These are phyloP conservation scores for Nicotiana noctiflora DNA, from an alignment of 257 asterid genomes.

Conservation along the genomic window DNA sequence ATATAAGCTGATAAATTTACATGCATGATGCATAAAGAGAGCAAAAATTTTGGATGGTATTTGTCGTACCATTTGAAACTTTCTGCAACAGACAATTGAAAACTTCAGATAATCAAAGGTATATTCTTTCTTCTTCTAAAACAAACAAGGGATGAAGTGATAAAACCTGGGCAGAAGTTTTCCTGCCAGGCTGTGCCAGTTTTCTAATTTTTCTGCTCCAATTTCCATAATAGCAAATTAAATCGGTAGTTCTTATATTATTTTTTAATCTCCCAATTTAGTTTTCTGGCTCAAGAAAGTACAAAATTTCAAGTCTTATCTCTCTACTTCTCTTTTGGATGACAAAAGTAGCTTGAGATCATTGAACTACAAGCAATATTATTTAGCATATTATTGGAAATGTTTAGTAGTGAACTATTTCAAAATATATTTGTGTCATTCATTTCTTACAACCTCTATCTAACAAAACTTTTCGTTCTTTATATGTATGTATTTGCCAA, in stretches of 20 bases:
- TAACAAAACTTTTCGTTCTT: neutral
- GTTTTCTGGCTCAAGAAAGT: neutral
- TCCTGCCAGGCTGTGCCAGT: neutral
- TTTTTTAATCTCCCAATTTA: too few species aligned
- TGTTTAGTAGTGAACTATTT: neutral
- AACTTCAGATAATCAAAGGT: too few species aligned
- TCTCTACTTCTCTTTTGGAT: neutral
- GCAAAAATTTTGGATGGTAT: too few species aligned
- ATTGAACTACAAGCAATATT: neutral
- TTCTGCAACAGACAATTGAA: too few species aligned
- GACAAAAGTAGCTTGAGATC: neutral
- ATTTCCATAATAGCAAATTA: too few species aligned
- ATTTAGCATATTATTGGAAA: neutral
- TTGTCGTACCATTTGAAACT: too few species aligned
- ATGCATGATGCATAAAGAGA: too few species aligned
- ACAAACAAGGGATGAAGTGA: neutral
- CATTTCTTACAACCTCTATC: neutral
- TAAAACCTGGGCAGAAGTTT: neutral
- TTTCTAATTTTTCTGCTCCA: neutral
- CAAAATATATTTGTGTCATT: neutral
- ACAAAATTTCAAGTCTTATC: neutral
- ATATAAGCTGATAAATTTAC: neutral
- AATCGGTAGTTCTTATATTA: too few species aligned
- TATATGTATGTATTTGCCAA: neutral
- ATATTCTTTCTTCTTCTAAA: neutral